Conservation (phyloP, 202 grass and related monocot species). For the Setaria viridis region DNA sequence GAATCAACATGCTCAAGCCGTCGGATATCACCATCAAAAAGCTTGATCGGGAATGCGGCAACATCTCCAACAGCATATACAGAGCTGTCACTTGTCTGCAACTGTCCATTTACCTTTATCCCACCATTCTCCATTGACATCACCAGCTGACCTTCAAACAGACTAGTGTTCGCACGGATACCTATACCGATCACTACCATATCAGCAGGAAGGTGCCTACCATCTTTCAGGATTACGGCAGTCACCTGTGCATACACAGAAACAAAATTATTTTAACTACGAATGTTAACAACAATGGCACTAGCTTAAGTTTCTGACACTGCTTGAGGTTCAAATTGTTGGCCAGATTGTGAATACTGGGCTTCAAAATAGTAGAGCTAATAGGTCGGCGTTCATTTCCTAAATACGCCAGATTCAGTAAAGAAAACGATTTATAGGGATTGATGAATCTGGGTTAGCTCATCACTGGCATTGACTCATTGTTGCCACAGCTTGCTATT, state of each 20-base stretch:
- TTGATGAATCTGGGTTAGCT: neutral
- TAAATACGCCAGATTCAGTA: neutral
- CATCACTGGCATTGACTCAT: neutral
- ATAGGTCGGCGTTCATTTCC: constrained; percentile 19
- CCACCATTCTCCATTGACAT: constrained; percentile 78
- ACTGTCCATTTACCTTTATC: constrained; percentile 88
- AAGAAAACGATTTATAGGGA: neutral
- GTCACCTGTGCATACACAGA: constrained; percentile 63
- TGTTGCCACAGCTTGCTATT: neutral
- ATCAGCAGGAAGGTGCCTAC: constrained; percentile 65
- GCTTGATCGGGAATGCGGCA: constrained; percentile 81
- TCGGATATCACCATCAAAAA: constrained; percentile 67
- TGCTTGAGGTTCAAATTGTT: neutral
- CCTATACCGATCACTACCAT: constrained; percentile 97
- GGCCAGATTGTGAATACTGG: neutral
- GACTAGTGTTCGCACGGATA: constrained; percentile 74
- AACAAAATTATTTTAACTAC: constrained; percentile 33
- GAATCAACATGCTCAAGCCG: constrained; percentile 95
- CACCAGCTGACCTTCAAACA: constrained; percentile 89
- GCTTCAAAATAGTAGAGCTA: constrained; percentile 18
- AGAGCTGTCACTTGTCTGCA: constrained; percentile 82
- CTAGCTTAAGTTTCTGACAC: neutral
- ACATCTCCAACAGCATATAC: constrained; percentile 95
- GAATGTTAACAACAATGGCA: neutral
- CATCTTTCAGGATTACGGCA: constrained; percentile 82